Percentiles rank a stretch among this genome's conserved stretches.
Evolutionary conservation across 148 eudicot species (phyloP).

Genomic region (Dianthus caryophyllus): DNA sequence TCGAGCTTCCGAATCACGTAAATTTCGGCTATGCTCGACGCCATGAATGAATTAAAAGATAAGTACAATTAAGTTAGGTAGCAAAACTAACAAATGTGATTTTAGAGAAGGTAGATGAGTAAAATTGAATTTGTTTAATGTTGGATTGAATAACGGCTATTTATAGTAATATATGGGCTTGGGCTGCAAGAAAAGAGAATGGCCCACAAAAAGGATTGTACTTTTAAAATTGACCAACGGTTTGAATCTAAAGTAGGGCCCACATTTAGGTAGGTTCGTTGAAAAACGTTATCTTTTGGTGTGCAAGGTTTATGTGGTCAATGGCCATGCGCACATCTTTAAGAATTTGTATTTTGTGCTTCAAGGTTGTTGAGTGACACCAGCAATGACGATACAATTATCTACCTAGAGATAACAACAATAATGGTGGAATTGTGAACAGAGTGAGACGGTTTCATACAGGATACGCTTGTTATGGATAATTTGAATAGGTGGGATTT

Average conservation of each 20-base stretch:
- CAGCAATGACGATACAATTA: too few relatives aligned
- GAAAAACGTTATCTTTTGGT: neutral
- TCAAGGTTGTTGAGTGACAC: too few relatives aligned
- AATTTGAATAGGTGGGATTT: too few relatives aligned
- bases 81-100: too few relatives aligned
- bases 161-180: constrained; percentile 8
- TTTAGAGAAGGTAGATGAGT: too few relatives aligned
- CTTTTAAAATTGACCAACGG: neutral
- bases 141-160: neutral
- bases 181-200: constrained; percentile 7
- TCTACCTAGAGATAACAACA: too few relatives aligned
- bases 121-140: too few relatives aligned
- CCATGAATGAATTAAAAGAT: neutral
- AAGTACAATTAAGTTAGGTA: neutral
- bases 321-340: too few relatives aligned
- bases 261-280: neutral
- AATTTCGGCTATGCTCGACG: constrained; percentile 17
- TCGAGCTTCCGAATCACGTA: constrained; percentile 17
- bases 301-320: neutral
- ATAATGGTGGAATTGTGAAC: too few relatives aligned
- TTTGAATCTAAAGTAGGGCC: neutral
- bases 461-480: too few relatives aligned
- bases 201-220: neutral
- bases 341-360: too few relatives aligned
- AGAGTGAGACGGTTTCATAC: too few relatives aligned